phyloP scores from a whole-genome alignment of 1,139 yeast species.

The Saccharomyces hybrid region DNA sequence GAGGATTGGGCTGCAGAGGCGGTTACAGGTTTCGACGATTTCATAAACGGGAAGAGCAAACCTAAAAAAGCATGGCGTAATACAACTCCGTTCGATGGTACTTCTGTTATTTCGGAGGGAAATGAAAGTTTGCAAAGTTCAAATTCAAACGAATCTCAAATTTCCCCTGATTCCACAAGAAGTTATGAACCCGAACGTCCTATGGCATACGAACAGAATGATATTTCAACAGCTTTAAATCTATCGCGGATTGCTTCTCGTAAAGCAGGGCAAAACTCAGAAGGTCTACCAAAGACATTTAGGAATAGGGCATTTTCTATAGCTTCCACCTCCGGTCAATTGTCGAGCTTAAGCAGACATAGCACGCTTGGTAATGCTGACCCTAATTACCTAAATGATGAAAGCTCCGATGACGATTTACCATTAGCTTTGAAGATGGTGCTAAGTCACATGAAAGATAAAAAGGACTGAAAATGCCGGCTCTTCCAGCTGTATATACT shows the following conservation, averaged over 20 bases:
- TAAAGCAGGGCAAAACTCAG: constrained; percentile 14
- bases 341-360: constrained; percentile 15
- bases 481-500: too few relatives aligned
- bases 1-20: constrained; percentile 40
- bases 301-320: constrained; percentile 33
- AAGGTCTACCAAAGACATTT: constrained; percentile 26
- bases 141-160: constrained; percentile 3
- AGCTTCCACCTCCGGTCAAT: constrained; percentile 24
- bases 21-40: constrained; percentile 28
- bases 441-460: constrained; percentile 23
- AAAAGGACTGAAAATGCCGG: not conserved
- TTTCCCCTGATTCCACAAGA: constrained; percentile 7
- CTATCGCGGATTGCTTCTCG: constrained; percentile 29
- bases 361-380: constrained; percentile 31
- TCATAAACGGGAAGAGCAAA: constrained; percentile 14
- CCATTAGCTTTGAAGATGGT: constrained; percentile 35
- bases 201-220: constrained; percentile 1
- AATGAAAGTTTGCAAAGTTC: not conserved
- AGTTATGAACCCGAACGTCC: constrained; percentile 3
- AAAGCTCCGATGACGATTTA: constrained; percentile 38
- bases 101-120: constrained; percentile 9
- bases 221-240: constrained; percentile 5
- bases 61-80: not conserved
- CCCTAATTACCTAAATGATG: constrained; percentile 11
- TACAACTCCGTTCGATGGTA: not conserved